Base-by-base conservation (phyloP, 306 rosid species). In the Dalbergia cultrata region DNA sequence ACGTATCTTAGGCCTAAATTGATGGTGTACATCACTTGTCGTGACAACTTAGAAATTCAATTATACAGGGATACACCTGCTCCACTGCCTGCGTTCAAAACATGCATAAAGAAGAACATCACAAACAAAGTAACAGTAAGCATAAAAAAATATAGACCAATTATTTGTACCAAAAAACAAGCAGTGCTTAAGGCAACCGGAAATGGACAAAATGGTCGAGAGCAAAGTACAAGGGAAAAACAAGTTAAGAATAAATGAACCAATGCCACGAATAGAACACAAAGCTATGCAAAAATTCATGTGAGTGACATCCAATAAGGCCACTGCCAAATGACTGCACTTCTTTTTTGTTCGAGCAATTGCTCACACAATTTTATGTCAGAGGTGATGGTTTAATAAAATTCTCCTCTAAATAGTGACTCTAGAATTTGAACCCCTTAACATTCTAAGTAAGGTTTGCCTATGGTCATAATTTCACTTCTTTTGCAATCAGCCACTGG, bases 21-120 rank as follows among this genome's bases (percentile, higher is more conserved):
- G 54, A 66, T 14, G 79, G 54, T 70, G 76, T 67, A 47, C 69
- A 72, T 90, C 88, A 91, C n/a, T 74, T 75, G 84, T 96, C 98
- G 10, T 90, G 90, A 66, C 34, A 65, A 70, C 64, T 79, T 75
- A 96, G 95, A 85, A 96, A 96, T 49, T 96, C 87, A 72, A 90
- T 70, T 60, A 96, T 90, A 84, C 90, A 81, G 12, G 99, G 98
- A 82, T 96, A 92, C 39, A 93, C 90, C 83, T 93, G 94, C 84
- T 90, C 94, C 82, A 69, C 90, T 11, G 99, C 99, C 99, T 96
- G 89, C 81, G 65, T 8, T 75, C 80, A 70, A 84, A 70, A 71
- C 13, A 60, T 11, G 13, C 37, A 58, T 19, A 37, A 58, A 34
- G 58, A 21, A 80, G 74, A 31, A 80, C 31, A 84, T 47, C 73